Base-by-base conservation (phyloP, 1,139 yeast genomes). In the Taiozyma onychis region DNA sequence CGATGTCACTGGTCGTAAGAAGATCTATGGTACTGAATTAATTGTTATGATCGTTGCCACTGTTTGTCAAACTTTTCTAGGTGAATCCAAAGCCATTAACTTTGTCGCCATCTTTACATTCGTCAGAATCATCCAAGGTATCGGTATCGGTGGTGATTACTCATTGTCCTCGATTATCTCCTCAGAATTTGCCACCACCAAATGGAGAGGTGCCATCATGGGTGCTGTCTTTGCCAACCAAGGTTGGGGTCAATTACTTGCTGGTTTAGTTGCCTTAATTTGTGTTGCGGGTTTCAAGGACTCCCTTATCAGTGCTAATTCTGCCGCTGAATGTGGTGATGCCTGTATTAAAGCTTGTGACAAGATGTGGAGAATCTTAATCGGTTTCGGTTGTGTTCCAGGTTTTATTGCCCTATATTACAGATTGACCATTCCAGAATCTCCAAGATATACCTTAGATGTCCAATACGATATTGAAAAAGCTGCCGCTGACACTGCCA, bases 81-180 rank as follows among this genome's bases (percentile, higher is more conserved):
- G 95, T 62, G 59, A 68, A 8, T 78, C 95, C 28, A 80, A 88
- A 34, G 91, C 85, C 55, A 70, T 88, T 56, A 77, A 76, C 67
- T 85, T 88, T 63, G 81, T 80, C 47, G 95, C 91, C 48, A 75
- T 86, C 50, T 75, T 88, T 57, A 71, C 83, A n/a, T 81, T 85
- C 60, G 82, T 81, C 71, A 84, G 96, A 80, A 82, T 88, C 57
- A 65, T 87, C 55, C 84, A 84, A 88, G 96, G 96, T 75, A 83
- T 93, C 63, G 99, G 99, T 83, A 95, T 93, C 64, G 99, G 99
- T 75, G 99, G 98, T 78, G 99, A 93, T 74, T 93, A 93, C 73
- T 99, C 99, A 62, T 81, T 93, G 71, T 90, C 98, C 43, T 93
- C 98, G 43, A 85, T 88, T 69, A 88, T 88, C 61, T 85, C 95